These are phyloP conservation scores for Neurospora sp. DNA, from an alignment of 495 filamentous ascomycete species.

Conservation along the genomic window DNA sequence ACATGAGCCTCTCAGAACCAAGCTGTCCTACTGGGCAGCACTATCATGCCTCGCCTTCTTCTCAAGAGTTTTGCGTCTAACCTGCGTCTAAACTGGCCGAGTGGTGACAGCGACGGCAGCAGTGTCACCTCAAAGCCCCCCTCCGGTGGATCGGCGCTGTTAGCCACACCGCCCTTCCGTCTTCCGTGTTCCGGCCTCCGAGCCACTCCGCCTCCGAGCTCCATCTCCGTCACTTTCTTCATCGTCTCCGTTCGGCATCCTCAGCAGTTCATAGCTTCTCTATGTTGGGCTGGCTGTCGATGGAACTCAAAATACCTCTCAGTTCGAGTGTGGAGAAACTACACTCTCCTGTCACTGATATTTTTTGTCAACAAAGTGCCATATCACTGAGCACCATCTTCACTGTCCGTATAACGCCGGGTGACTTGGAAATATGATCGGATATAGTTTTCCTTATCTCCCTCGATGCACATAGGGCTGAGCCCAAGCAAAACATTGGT, in stretches of 20 bases:
- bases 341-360: neutral
- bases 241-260: neutral
- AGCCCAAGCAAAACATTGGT: neutral
- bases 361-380: neutral
- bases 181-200: neutral
- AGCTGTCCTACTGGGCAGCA: neutral
- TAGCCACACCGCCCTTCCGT: neutral
- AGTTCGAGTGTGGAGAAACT: neutral
- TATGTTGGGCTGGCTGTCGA: neutral
- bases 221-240: neutral
- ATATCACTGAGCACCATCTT: neutral
- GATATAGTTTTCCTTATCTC: neutral
- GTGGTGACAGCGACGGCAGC: neutral
- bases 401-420: neutral
- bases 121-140: neutral
- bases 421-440: neutral
- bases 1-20: neutral
- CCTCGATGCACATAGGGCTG: neutral
- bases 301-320: neutral
- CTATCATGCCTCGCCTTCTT: neutral
- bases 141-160: neutral
- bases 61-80: neutral
- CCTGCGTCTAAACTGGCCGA: neutral
- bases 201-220: neutral
- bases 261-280: neutral